A percentile compares a stretch with the other conserved stretches of the same genome.
phyloP scores from a whole-genome alignment of 345 rosid species.

The Syzygium aromaticum region DNA sequence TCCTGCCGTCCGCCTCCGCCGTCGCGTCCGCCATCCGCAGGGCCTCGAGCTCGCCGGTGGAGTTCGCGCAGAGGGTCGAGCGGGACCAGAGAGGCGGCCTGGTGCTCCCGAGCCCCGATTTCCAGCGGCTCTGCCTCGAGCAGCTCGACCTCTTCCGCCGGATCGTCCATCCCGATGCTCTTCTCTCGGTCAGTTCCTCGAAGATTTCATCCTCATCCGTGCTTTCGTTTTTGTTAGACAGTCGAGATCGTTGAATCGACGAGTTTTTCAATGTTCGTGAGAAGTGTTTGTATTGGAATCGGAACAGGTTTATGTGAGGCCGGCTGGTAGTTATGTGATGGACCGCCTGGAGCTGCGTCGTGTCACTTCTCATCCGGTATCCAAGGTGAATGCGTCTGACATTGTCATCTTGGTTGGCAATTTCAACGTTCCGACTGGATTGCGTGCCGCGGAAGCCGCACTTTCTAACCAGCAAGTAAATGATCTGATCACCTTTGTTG shows the following conservation, averaged over 20 bases:
- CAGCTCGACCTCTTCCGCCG: constrained; percentile 75
- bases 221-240: not conserved
- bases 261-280: not conserved
- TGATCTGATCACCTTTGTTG: not conserved
- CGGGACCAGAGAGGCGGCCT: constrained; percentile 37
- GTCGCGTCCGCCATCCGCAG: constrained; percentile 61
- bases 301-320: constrained; percentile 73
- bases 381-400: constrained; percentile 32
- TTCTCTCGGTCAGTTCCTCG: constrained; percentile 50
- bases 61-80: constrained; percentile 61
- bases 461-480: constrained; percentile 66
- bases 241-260: not conserved
- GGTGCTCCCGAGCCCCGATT: constrained; percentile 74
- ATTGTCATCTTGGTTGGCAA: constrained; percentile 69
- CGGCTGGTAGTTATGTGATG: constrained; percentile 95
- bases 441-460: constrained; percentile 79
- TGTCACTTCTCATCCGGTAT: constrained; percentile 46
- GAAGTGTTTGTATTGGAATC: not conserved
- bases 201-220: not conserved
- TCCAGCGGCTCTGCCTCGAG: constrained; percentile 69
- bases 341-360: constrained; percentile 85
- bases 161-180: constrained; percentile 58
- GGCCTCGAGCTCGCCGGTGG: constrained; percentile 61
- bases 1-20: constrained; percentile 70
- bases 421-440: constrained; percentile 61